These are phyloP conservation scores for Moricandia moricandioides DNA, from an alignment of 345 rosid species.

Conservation along the genomic window DNA sequence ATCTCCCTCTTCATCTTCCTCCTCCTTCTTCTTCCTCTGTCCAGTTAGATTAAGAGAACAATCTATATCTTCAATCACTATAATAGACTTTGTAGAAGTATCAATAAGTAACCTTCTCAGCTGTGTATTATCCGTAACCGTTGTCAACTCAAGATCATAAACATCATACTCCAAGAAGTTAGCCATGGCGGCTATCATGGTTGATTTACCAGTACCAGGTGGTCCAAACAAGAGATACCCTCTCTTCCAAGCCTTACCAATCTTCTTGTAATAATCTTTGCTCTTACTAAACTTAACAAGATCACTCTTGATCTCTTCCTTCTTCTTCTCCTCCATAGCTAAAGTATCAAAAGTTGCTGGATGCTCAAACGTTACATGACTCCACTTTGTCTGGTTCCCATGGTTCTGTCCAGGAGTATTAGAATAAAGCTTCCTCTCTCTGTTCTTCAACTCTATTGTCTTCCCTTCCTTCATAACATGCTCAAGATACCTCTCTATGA, in stretches of 20 bases:
- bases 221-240: constrained; percentile 41
- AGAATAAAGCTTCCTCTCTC: constrained; percentile 50
- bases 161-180: constrained; percentile 69
- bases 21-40: constrained; percentile 27
- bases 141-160: constrained; percentile 67
- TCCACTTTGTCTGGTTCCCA: constrained; percentile 33
- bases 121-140: constrained; percentile 54
- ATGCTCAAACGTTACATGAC: constrained; percentile 44
- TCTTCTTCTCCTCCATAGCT: constrained; percentile 58
- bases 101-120: constrained; percentile 46
- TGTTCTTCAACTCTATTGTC: constrained; percentile 40
- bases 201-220: constrained; percentile 70
- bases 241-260: constrained; percentile 80
- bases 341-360: constrained; percentile 61
- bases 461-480: constrained; percentile 47
- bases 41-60: constrained; percentile 35
- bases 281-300: constrained; percentile 46
- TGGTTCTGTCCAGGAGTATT: constrained; percentile 32
- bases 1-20: constrained; percentile 20
- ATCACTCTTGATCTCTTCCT: constrained; percentile 52
- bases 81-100: constrained; percentile 41
- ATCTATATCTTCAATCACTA: constrained; percentile 62
- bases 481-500: constrained; percentile 37
- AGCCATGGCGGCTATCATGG: constrained; percentile 69
- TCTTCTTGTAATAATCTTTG: constrained; percentile 53